phyloP scores from a whole-genome alignment of 2,329 filamentous ascomycete genomes.

The Arthroderma uncinatum region DNA sequence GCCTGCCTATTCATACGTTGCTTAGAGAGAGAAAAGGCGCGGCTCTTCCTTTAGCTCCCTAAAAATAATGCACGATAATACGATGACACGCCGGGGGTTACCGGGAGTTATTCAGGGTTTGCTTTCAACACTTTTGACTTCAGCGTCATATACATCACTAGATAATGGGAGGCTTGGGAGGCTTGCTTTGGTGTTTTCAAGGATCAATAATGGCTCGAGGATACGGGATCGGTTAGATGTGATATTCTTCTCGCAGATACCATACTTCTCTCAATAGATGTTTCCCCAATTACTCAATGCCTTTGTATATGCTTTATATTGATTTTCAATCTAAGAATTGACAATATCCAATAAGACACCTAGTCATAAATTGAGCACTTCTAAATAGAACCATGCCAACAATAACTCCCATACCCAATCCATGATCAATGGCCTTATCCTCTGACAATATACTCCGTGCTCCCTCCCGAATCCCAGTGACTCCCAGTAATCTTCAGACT shows the following conservation, averaged over 20 bases:
- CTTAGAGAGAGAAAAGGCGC: conserved; percentile 18
- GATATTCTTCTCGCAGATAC: not conserved
- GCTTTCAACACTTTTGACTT: not conserved
- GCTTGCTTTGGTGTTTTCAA: not conserved
- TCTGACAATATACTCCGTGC: not conserved
- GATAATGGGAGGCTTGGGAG: not conserved
- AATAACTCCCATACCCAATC: not conserved
- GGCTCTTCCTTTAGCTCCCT: not conserved
- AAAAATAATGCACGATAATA: not conserved
- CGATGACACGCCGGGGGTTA: not conserved
- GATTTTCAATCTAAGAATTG: too few relatives aligned
- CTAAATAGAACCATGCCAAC: not conserved
- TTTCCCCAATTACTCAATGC: too few relatives aligned
- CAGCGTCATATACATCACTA: not conserved
- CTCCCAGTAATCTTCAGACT: not conserved
- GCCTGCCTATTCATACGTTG: conserved; percentile 37
- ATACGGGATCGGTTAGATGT: not conserved
- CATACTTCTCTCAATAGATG: not conserved
- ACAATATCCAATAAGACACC: too few relatives aligned
- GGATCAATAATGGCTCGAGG: not conserved
- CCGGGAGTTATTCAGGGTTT: not conserved
- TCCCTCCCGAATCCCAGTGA: not conserved
- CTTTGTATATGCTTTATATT: too few relatives aligned
- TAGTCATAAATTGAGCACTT: too few relatives aligned
- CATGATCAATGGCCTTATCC: not conserved